Conservation (phyloP, 495 filamentous ascomycete species). For the Parathielavia appendiculata region DNA sequence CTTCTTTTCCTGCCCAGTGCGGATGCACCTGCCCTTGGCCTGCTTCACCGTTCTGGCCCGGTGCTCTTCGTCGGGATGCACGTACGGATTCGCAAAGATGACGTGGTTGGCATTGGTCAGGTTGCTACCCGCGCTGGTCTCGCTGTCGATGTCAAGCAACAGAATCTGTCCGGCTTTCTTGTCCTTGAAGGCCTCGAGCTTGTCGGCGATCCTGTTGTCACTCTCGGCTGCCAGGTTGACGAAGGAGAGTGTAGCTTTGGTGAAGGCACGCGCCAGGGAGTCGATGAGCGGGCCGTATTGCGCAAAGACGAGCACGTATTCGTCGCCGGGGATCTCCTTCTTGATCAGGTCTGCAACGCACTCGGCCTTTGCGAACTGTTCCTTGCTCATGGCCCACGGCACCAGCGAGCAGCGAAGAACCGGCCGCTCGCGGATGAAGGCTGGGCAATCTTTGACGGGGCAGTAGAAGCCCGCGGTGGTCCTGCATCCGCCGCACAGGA, state of each 20-base stretch:
- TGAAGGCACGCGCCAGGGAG: constrained; percentile 25
- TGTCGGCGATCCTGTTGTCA: neutral
- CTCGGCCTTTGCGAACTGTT: constrained; percentile 21
- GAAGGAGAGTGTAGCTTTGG: constrained; percentile 2
- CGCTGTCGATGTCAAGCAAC: constrained; percentile 59
- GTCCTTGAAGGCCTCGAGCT: constrained; percentile 29
- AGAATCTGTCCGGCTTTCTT: constrained; percentile 44
- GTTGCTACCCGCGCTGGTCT: constrained; percentile 67
- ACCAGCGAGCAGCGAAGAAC: constrained; percentile 17
- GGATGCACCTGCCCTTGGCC: constrained; percentile 62
- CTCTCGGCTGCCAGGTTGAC: constrained; percentile 16
- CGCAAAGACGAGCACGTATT: constrained; percentile 34
- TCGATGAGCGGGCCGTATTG: constrained; percentile 27
- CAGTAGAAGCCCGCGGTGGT: constrained; percentile 14
- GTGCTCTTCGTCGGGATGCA: constrained; percentile 45
- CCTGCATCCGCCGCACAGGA: constrained; percentile 30
- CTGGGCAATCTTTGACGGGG: constrained; percentile 9
- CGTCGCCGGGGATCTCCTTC: constrained; percentile 18
- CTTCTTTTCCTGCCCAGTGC: constrained; percentile 60
- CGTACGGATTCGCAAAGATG: constrained; percentile 64
- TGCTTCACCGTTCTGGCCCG: constrained; percentile 62
- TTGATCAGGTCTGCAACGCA: constrained; percentile 25
- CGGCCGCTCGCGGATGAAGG: constrained; percentile 11
- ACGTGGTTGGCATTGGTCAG: constrained; percentile 71
- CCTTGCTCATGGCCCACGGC: neutral